Percentiles rank a stretch among this genome's conserved stretches.
phyloP scores from a whole-genome alignment of 148 eudicot genomes.

The Rhododendron griersonianum region DNA sequence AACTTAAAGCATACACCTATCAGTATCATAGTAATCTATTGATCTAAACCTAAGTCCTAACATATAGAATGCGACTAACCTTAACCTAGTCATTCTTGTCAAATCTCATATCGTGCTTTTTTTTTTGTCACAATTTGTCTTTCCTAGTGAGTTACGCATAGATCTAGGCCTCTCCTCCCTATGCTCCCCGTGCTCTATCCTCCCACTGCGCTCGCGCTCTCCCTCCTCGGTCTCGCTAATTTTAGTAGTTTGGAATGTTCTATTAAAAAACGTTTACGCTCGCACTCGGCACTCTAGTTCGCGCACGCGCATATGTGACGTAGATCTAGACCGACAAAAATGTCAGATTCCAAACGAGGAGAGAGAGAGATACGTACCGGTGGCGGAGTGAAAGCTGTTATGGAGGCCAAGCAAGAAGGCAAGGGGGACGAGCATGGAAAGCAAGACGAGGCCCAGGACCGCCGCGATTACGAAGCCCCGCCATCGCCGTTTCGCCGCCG shows the following conservation, averaged over 20 bases:
- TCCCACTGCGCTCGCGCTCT: not conserved
- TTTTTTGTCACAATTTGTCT: not conserved
- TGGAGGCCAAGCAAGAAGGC: conserved; percentile 86
- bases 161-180: not conserved
- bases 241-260: not conserved
- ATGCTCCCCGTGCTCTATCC: not conserved
- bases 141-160: not conserved
- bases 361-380: conserved; percentile 29
- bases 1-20: not conserved
- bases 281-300: not conserved
- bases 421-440: conserved; percentile 93
- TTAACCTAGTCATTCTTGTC: not conserved
- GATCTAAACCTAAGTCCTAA: not conserved
- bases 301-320: not conserved
- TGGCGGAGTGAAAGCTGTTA: conserved; percentile 51
- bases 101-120: not conserved
- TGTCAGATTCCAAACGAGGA: not conserved
- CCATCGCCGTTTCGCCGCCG: conserved; percentile 66
- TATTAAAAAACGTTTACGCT: not conserved
- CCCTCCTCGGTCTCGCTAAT: not conserved
- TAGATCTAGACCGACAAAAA: not conserved
- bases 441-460: conserved; percentile 78
- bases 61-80: not conserved
- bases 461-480: conserved; percentile 72
- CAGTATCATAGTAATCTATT: not conserved